These are phyloP conservation scores for Arabidopsis suecica DNA, from an alignment of 345 rosid species.

Conservation along the genomic window DNA sequence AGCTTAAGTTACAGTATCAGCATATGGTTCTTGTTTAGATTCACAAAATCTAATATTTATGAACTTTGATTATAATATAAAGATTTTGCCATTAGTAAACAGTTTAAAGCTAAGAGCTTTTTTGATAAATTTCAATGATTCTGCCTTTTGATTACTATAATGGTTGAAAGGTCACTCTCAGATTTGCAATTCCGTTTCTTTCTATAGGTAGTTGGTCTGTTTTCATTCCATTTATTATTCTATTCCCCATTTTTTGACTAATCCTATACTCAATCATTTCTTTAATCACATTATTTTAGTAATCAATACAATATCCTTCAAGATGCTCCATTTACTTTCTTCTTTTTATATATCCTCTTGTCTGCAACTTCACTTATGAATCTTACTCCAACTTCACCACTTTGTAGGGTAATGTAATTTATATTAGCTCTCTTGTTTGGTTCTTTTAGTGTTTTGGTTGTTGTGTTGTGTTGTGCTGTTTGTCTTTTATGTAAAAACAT, in stretches of 20 bases:
- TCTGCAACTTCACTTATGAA: slow-evolving; percentile 38
- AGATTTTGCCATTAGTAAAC: slow-evolving; percentile 33
- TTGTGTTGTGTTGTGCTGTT: not conserved
- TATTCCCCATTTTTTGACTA: slow-evolving; percentile 36
- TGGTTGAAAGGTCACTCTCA: slow-evolving; percentile 70
- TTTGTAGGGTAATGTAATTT: slow-evolving; percentile 33
- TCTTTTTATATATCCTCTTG: slow-evolving; percentile 31
- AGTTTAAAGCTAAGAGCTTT: slow-evolving; percentile 20
- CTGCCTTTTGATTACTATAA: slow-evolving; percentile 23
- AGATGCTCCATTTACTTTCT: slow-evolving; percentile 38
- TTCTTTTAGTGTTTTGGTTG: slow-evolving; percentile 6
- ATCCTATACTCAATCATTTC: slow-evolving; percentile 31
- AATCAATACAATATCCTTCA: slow-evolving; percentile 1
- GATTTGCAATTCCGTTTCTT: slow-evolving; percentile 61
- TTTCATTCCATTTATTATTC: slow-evolving; percentile 41
- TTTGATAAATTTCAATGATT: slow-evolving; percentile 26
- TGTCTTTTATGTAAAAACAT: slow-evolving; percentile 28
- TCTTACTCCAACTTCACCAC: slow-evolving; percentile 22
- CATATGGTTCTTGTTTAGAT: slow-evolving; percentile 5
- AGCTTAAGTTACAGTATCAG: not conserved
- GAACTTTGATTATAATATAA: slow-evolving; percentile 9
- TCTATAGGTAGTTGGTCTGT: slow-evolving; percentile 63
- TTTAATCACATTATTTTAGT: slow-evolving; percentile 31
- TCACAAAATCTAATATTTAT: not conserved
- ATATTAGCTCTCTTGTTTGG: not conserved